These are phyloP conservation scores for Aspergillus homomorphus DNA, from an alignment of 495 filamentous ascomycete genomes.

Conservation along the genomic window DNA sequence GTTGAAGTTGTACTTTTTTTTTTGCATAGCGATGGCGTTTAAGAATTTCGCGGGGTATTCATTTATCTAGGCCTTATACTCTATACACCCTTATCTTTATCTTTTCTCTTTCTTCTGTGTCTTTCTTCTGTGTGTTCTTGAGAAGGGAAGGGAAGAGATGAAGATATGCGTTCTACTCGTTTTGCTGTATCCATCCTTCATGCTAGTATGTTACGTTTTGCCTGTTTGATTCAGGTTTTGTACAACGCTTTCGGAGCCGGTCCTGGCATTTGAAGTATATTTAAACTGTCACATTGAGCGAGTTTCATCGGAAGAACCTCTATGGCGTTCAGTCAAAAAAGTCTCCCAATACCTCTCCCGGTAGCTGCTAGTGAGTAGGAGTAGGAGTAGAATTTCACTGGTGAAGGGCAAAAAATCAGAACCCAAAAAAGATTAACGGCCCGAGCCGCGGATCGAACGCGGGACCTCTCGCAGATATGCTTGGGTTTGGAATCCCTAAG, in stretches of 20 bases:
- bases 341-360: no score
- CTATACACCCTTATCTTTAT: background rate
- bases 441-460: conserved; percentile 3
- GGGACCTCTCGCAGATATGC: conserved; percentile 2
- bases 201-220: no score
- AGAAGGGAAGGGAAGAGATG: background rate
- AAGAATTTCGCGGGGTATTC: conserved; percentile 13
- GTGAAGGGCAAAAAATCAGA: background rate
- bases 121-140: background rate
- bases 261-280: no score
- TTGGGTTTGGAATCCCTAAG: background rate
- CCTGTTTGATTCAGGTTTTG: no score
- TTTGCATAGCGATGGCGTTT: conserved; percentile 49
- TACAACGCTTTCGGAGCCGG: no score
- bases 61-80: conserved; percentile 10
- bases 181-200: no score
- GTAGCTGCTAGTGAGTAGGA: no score
- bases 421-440: background rate
- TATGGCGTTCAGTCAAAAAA: no score
- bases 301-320: no score
- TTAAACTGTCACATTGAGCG: no score
- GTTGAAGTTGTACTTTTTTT: conserved; percentile 8
- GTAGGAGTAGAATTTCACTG: no score
- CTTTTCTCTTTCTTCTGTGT: background rate
- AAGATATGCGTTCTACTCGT: background rate